Evolutionary conservation across 169 alveolate genomes (phyloP), one percentile per base, ranked within the genome.

Genomic region (Condylostoma magnum): DNA sequence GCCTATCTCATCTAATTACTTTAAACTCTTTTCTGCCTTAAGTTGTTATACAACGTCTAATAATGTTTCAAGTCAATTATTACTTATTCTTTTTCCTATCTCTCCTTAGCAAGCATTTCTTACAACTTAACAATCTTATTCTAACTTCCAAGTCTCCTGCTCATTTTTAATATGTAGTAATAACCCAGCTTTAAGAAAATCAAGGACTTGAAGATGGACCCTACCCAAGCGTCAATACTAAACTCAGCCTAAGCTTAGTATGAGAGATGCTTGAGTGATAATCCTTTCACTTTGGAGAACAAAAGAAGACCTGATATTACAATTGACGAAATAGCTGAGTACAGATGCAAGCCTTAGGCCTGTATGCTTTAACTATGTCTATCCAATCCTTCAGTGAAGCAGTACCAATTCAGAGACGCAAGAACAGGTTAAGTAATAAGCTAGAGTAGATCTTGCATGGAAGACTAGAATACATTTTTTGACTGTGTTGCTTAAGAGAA

Each of bases 291-390:
- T 2, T 6, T 60, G 12, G 56, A 60, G 31, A 38, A 60, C 37
- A 60, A 60, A 27, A 22, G 43, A 38, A 33, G 57, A 12, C 54
- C 57, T n/a, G 71, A 60, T 27, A 3, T 60, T n/a, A 60, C 57
- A 6, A 41, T 41, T 60, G 71, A 60, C 3, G 71, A 60, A 60
- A 60, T 60, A n/a, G 71, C 71, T 10, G 71, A 60, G 25, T 34
- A 38, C n/a, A 60, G 57, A 34, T 60, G 71, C 30, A 60, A 60
- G 43, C 56, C 71, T 60, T 60, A 22, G 25, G 71, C 56, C n/a
- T 60, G 71, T 34, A 12, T n/a, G n/a, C 28, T 60, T 10, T 55
- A 60, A 27, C 18, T 60, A 10, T 60, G 71, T 4, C 18, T 60
- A 38, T n/a, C 57, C 15, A 15, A 22, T n/a, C 71, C 71, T 36